Conservation (phyloP, 345 rosid species). For the Melastoma malabathricum region DNA sequence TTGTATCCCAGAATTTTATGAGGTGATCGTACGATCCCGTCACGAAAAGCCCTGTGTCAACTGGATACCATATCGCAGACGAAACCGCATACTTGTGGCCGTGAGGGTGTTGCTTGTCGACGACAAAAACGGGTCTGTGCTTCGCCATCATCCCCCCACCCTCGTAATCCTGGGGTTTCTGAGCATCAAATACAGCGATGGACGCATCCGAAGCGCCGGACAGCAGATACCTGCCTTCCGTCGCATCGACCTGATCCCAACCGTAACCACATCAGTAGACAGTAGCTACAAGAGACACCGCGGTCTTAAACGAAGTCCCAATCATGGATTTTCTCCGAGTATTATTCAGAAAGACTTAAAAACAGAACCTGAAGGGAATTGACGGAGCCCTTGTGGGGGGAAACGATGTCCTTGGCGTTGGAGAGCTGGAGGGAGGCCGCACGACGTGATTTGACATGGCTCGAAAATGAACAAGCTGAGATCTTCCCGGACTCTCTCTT, state of each 20-base stretch:
- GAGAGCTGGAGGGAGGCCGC: slow-evolving; percentile 53
- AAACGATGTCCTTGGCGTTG: slow-evolving; percentile 64
- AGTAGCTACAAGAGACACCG: background rate
- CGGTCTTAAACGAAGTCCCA: background rate
- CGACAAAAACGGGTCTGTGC: slow-evolving; percentile 50
- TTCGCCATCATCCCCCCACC: slow-evolving; percentile 61
- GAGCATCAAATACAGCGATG: slow-evolving; percentile 64
- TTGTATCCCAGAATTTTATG: slow-evolving; percentile 92
- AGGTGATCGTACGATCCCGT: slow-evolving; percentile 78
- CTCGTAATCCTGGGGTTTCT: slow-evolving; percentile 42
- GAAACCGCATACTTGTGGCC: slow-evolving; percentile 73
- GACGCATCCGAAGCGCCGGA: slow-evolving; percentile 88
- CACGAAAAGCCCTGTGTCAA: slow-evolving; percentile 84
- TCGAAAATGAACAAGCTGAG: slow-evolving; percentile 46
- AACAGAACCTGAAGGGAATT: slow-evolving; percentile 71
- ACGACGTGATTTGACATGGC: slow-evolving; percentile 46
- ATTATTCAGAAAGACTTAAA: background rate
- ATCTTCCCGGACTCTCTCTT: slow-evolving; percentile 75
- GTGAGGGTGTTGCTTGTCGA: slow-evolving; percentile 64
- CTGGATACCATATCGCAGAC: slow-evolving; percentile 85
- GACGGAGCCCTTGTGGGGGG: slow-evolving; percentile 75
- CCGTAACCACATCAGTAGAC: slow-evolving; percentile 2
- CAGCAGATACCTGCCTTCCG: slow-evolving; percentile 72
- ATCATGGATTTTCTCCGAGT: background rate
- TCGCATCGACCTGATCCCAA: slow-evolving; percentile 74